Conservation (phyloP, 441 rosid genomes). For the Gossypium davidsonii region DNA sequence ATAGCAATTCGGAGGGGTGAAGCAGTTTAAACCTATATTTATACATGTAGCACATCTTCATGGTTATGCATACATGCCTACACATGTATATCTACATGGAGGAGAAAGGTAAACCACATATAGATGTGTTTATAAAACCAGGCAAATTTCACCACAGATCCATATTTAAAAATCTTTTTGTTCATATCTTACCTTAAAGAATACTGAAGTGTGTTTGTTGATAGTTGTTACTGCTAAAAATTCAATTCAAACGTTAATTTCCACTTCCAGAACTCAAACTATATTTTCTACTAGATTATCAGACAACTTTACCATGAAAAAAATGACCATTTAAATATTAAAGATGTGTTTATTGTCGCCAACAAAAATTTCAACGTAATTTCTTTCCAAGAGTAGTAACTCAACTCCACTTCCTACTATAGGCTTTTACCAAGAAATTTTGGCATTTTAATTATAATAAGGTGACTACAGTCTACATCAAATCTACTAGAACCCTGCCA, state of each 20-base stretch:
- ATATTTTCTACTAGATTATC: neutral
- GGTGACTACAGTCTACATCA: neutral
- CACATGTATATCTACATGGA: neutral
- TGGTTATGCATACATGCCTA: neutral
- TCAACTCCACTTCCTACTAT: neutral
- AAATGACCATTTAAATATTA: neutral
- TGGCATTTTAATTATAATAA: neutral
- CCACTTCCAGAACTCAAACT: neutral
- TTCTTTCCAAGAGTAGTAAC: neutral
- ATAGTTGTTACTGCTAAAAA: neutral
- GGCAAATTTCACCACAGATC: neutral
- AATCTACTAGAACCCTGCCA: neutral
- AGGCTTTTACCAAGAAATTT: neutral
- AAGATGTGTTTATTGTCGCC: no score
- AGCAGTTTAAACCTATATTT: conserved; percentile 3
- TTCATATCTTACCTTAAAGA: neutral
- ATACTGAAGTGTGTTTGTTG: neutral
- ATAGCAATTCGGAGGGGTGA: neutral
- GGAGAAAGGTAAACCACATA: neutral
- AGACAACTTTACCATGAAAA: neutral
- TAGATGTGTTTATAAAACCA: neutral
- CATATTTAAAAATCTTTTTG: neutral
- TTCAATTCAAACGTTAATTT: neutral
- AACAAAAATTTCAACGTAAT: no score
- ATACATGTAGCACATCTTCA: neutral